Evolutionary conservation across 441 rosid genomes (phyloP).

Genomic region (Biscutella laevigata): DNA sequence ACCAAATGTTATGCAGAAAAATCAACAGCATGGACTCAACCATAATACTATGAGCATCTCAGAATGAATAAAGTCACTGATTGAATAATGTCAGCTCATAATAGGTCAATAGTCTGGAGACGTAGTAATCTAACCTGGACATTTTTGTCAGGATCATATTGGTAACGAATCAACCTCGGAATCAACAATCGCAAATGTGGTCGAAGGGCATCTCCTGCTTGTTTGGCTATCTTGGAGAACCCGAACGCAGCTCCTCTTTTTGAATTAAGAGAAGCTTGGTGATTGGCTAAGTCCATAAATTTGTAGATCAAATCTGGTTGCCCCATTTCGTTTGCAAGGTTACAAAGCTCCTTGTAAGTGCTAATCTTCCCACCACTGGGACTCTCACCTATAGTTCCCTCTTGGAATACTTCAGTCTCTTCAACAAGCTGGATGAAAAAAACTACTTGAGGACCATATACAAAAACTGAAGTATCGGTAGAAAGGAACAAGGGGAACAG

Average conservation of each 20-base stretch:
- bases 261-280: slow-evolving; percentile 84
- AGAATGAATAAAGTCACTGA: neutral
- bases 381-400: slow-evolving; percentile 83
- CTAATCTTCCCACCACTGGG: slow-evolving; percentile 84
- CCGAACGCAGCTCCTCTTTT: slow-evolving; percentile 99
- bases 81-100: neutral
- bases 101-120: neutral
- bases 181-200: slow-evolving; percentile 76
- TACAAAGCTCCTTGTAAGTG: slow-evolving; percentile 96
- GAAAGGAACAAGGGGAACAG: slow-evolving; percentile 15
- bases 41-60: slow-evolving; percentile 6
- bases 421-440: slow-evolving; percentile 57
- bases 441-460: slow-evolving; percentile 23
- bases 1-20: neutral
- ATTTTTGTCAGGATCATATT: slow-evolving; percentile 95
- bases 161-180: slow-evolving; percentile 90
- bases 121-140: slow-evolving; percentile 66
- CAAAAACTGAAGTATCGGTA: slow-evolving; percentile 17
- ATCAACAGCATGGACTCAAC: slow-evolving; percentile 1
- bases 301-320: slow-evolving; percentile 94
- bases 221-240: slow-evolving; percentile 94
- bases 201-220: slow-evolving; percentile 97
- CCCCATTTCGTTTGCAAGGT: slow-evolving; percentile 98
- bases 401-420: slow-evolving; percentile 95
- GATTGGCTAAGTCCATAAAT: slow-evolving; percentile 97